Base-by-base conservation (phyloP, 2,329 filamentous ascomycete genomes). In the Dryadomyces quercus-mongolicae region DNA sequence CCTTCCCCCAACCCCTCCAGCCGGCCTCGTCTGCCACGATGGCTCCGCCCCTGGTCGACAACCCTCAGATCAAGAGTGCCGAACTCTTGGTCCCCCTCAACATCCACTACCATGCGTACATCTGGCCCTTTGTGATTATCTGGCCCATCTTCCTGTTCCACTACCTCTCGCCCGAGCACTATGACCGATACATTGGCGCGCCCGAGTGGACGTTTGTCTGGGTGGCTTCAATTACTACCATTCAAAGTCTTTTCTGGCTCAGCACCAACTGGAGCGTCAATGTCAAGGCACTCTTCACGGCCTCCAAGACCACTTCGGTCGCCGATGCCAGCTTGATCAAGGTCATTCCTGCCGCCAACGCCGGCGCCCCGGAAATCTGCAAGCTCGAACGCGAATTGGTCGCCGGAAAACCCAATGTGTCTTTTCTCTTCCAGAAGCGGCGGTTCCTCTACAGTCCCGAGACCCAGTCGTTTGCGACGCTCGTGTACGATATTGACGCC, bases 191-290 rank as follows among this genome's bases (percentile, higher is more conserved):
- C 73, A 94, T 98, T 60, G 82, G 86, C 63, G 91, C 86, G n/a
- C 84, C 86, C 62, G 93, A 98, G 76, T 98, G 93, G 92, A 97
- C 94, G 1, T 95, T 95, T 67, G 88, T 98, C 59, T 98, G 88
- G 84, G 81, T 86, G 60, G 92, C 87, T 63, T 78, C 82, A 61
- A 96, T 98, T 66, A 77, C 94, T 67, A 95, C 91, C 12, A 65
- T 86, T 55, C 94, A 98, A 74, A 84, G 88, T 59, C 78, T 98
- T 59, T 73, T 90, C 62, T 98, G 93, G 92, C 78, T 98, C 58
- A 92, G 87, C 73, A 98, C 93, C 49, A 89, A 97, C 73, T 98
- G 93, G 93, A 97, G 88, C 66, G 89, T 98, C 67, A 84, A 91
- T 66, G 74, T 97, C 59, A 81, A 84, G 65, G 86, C 85, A 21